phyloP scores from a whole-genome alignment of 345 rosid species.

The Diplotaxis tenuifolia region DNA sequence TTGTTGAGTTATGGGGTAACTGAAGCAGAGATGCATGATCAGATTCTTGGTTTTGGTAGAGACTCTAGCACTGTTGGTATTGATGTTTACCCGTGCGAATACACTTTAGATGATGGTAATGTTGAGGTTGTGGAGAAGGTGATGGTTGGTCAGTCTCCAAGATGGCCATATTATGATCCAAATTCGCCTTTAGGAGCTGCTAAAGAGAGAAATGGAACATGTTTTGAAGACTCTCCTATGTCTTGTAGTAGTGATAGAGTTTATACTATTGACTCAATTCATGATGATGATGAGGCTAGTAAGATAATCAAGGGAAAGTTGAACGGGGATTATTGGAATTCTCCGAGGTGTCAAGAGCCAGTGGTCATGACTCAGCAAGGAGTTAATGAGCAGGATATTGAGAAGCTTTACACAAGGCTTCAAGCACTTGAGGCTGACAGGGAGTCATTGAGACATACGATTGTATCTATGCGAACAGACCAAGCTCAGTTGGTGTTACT shows the following conservation, averaged over 20 bases:
- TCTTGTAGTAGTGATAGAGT: constrained; percentile 56
- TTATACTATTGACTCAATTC: constrained; percentile 71
- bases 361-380: constrained; percentile 42
- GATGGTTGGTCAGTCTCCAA: constrained; percentile 70
- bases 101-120: constrained; percentile 44
- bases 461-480: constrained; percentile 89
- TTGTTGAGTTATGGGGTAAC: constrained; percentile 80
- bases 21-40: constrained; percentile 67
- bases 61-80: constrained; percentile 42
- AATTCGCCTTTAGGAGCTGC: constrained; percentile 48
- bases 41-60: constrained; percentile 43
- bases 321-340: constrained; percentile 46
- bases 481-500: constrained; percentile 81
- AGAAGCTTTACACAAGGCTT: constrained; percentile 83
- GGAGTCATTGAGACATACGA: constrained; percentile 92
- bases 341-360: constrained; percentile 45
- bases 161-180: constrained; percentile 43
- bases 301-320: constrained; percentile 14
- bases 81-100: constrained; percentile 51
- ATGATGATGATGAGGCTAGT: constrained; percentile 33
- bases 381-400: constrained; percentile 64
- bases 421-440: constrained; percentile 96
- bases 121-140: constrained; percentile 52
- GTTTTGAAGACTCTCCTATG: constrained; percentile 53
- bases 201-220: constrained; percentile 45